These are phyloP conservation scores for Rhizomucor miehei DNA, from an alignment of 371 early-diverging fungal species.

Conservation along the genomic window DNA sequence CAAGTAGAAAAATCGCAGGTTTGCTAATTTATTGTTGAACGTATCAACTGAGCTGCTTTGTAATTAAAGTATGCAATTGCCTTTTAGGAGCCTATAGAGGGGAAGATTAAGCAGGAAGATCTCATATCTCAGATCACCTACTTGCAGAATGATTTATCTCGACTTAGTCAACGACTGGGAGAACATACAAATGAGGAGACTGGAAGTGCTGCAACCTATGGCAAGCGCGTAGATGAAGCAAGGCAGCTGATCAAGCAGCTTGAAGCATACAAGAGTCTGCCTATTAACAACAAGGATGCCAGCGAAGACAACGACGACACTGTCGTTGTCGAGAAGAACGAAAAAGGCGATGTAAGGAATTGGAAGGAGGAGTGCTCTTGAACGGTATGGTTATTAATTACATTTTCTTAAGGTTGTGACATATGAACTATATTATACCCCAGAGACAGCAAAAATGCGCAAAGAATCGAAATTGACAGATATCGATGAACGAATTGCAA, in stretches of 20 bases:
- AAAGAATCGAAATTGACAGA: constrained; percentile 61
- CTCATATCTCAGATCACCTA: constrained; percentile 64
- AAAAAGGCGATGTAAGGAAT: constrained; percentile 41
- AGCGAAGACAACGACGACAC: constrained; percentile 20
- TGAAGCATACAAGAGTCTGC: constrained; percentile 54
- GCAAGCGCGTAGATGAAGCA: constrained; percentile 46
- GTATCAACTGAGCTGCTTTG: neutral
- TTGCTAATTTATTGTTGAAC: too few relatives aligned
- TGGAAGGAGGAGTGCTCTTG: neutral
- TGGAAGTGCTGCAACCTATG: constrained; percentile 20
- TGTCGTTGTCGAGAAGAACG: constrained; percentile 20
- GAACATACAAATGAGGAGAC: constrained; percentile 11
- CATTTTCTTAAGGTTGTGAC: constrained; percentile 51
- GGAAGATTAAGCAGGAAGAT: constrained; percentile 47
- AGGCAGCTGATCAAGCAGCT: constrained; percentile 65
- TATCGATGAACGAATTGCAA: constrained; percentile 78
- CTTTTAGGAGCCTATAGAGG: constrained; percentile 14
- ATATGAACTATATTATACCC: constrained; percentile 78
- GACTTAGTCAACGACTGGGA: constrained; percentile 49
- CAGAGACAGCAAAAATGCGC: constrained; percentile 58
- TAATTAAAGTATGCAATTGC: neutral
- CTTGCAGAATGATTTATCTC: constrained; percentile 65
- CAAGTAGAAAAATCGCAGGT: constrained; percentile 64
- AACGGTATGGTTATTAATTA: neutral
- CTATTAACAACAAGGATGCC: constrained; percentile 7